A percentile compares a stretch with the other conserved stretches of the same genome.
These are phyloP conservation scores for Nicotiana otophora DNA, from an alignment of 257 asterid genomes.

Conservation along the genomic window DNA sequence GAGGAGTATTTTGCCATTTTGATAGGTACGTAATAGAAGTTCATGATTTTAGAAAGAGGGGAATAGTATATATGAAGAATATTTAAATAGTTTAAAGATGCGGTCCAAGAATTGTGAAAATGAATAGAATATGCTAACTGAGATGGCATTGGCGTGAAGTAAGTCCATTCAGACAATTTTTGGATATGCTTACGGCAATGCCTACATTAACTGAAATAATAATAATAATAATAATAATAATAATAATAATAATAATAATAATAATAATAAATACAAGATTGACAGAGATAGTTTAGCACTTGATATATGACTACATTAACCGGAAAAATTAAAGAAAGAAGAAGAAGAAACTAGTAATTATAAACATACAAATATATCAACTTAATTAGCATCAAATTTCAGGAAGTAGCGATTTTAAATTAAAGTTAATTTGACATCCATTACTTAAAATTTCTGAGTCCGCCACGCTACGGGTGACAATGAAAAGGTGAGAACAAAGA, in stretches of 20 bases:
- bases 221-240: neutral
- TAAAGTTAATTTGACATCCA: too few relatives aligned
- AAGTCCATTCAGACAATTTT: conserved; percentile 9
- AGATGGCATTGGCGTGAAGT: conserved; percentile 34
- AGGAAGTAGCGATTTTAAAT: too few relatives aligned
- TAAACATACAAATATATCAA: too few relatives aligned
- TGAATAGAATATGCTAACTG: neutral
- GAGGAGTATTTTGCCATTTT: conserved; percentile 20
- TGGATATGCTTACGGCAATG: conserved; percentile 22
- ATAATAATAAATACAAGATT: too few relatives aligned
- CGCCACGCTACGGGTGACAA: too few relatives aligned
- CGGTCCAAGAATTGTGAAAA: neutral
- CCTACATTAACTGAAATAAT: neutral
- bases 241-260: neutral
- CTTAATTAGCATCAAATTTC: too few relatives aligned
- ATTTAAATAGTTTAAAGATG: neutral
- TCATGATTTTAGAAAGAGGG: neutral
- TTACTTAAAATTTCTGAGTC: too few relatives aligned
- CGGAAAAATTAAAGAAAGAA: too few relatives aligned
- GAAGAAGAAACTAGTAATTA: too few relatives aligned
- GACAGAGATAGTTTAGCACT: too few relatives aligned
- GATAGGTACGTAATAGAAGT: neutral
- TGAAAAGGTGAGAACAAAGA: too few relatives aligned
- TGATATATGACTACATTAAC: too few relatives aligned
- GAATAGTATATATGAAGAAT: neutral